Base-by-base conservation (phyloP, 352 stramenopile species). In the Phytophthora podocarpi region DNA sequence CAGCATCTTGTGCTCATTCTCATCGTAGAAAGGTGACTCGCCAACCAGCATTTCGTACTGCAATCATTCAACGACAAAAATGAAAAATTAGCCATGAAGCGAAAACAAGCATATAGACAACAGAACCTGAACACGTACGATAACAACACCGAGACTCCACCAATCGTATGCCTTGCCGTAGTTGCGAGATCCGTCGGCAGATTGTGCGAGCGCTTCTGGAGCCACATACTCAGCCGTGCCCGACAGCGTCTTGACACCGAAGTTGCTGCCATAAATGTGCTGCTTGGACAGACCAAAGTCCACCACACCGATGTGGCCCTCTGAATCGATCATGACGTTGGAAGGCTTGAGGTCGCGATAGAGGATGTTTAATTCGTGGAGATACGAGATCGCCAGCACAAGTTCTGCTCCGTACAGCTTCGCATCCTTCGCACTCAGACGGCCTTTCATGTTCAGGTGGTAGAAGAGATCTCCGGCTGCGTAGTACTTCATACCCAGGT, bases 401-500 rank as follows among this genome's bases (percentile, higher is more conserved):
- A 96, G 75, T 64, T 96, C 87, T n/a, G 87, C 87, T 6, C 71
- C 78, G 32, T 96, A 96, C 5, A 96, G 63, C 40, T 80, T 81
- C 2, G 81, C 78, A 36, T 93, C 83, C 13, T 82, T 80, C 12
- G 87, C 42, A 26, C 76, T 68, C 26, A 96, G 54, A 31, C 76
- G 81, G 13, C 85, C 84, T 37, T 86, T 87, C 68, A 94, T 79
- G 45, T 96, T 96, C 18, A 96, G 62, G 46, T 96, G 87, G 41
- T 96, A 96, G 47, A 96, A 96, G 16, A 96, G 65, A 52, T 96
- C 87, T 20, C 87, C 87, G 8, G 87, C 87, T 11, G 87, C 87
- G 39, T 96, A 96, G 58, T 92, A 96, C 43, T 96, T 95, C 87
- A 96, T 96, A 0, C 87, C 85, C n/a, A 95, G 58, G 47, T 96